phyloP scores from a whole-genome alignment of 2,329 filamentous ascomycete species.

The Hypoxylon rubiginosum region DNA sequence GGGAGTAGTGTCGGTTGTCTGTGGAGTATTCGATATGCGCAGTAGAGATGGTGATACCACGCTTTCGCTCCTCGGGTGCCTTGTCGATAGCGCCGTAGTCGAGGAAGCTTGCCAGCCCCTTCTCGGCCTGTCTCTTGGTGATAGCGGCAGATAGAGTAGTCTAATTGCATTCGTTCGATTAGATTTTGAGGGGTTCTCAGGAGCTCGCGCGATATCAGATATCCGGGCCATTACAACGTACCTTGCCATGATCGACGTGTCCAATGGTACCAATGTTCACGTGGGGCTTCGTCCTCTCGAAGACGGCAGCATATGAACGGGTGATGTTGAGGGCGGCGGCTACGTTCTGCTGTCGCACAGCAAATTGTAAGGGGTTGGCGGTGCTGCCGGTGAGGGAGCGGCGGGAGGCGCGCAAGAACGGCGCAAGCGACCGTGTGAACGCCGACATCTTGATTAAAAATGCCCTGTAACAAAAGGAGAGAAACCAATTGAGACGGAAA shows the following conservation, averaged over 20 bases:
- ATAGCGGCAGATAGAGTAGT: slow-evolving; percentile 98
- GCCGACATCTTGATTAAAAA: slow-evolving; percentile 75
- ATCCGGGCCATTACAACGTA: slow-evolving; percentile 56
- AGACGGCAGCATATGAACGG: slow-evolving; percentile 76
- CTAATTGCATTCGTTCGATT: slow-evolving; percentile 61
- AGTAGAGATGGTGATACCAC: slow-evolving; percentile 99
- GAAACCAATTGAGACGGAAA: slow-evolving; percentile 36
- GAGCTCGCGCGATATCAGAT: background rate
- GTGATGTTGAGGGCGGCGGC: slow-evolving; percentile 75
- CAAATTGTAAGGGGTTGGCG: slow-evolving; percentile 82
- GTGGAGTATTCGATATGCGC: slow-evolving; percentile 99
- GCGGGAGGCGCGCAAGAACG: slow-evolving; percentile 86
- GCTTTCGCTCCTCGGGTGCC: slow-evolving; percentile 98
- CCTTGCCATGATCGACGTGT: slow-evolving; percentile 99
- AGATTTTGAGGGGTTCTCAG: slow-evolving; percentile 38
- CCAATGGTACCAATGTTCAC: slow-evolving; percentile 99
- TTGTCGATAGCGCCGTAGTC: slow-evolving; percentile 99
- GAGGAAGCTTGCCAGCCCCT: slow-evolving; percentile 93
- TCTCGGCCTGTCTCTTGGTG: slow-evolving; percentile 96
- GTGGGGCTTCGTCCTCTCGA: slow-evolving; percentile 93
- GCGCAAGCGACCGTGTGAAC: slow-evolving; percentile 81
- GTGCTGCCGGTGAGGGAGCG: slow-evolving; percentile 77
- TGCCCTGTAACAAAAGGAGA: slow-evolving; percentile 21
- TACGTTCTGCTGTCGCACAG: slow-evolving; percentile 72
- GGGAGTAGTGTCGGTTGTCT: slow-evolving; percentile 94